Evolutionary conservation across 2,329 filamentous ascomycete genomes (phyloP).

Genomic region (Tolypocladium tundrense): DNA sequence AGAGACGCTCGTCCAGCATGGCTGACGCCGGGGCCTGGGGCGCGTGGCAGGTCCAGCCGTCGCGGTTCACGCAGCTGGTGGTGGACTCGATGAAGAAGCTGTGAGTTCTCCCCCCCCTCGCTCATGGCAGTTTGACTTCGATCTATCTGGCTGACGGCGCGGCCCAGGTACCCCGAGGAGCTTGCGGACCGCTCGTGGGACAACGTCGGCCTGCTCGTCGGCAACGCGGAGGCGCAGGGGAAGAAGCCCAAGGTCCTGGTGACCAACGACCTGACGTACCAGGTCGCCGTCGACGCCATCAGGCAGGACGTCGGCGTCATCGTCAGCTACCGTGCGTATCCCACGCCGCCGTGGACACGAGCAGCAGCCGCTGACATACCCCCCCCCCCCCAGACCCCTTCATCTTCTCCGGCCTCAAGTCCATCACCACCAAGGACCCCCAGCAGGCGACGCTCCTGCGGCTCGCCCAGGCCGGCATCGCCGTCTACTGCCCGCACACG

Average conservation of each 20-base stretch:
- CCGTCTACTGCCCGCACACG: slow-evolving; percentile 93
- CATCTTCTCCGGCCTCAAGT: slow-evolving; percentile 89
- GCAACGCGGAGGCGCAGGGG: slow-evolving; percentile 26
- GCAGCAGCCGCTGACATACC: too few relatives aligned
- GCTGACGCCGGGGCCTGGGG: slow-evolving; percentile 22
- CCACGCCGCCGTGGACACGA: too few relatives aligned
- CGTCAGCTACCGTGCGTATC: slow-evolving; percentile 61
- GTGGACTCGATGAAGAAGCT: slow-evolving; percentile 70
- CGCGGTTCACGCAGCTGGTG: slow-evolving; percentile 45
- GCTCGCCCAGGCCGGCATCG: slow-evolving; percentile 77
- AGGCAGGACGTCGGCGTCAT: slow-evolving; percentile 64
- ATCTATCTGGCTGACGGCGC: neutral
- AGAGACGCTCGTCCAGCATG: slow-evolving; percentile 10
- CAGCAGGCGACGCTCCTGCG: slow-evolving; percentile 80
- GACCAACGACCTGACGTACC: slow-evolving; percentile 82
- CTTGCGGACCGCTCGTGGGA: slow-evolving; percentile 88
- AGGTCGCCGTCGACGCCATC: slow-evolving; percentile 86
- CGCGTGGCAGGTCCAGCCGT: slow-evolving; percentile 27
- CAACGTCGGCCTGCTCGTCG: slow-evolving; percentile 77
- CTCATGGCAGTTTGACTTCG: neutral
- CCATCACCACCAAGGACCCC: slow-evolving; percentile 70
- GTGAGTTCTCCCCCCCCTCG: slow-evolving; percentile 34
- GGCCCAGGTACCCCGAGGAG: slow-evolving; percentile 69
- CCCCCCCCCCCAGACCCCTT: slow-evolving; percentile 60
- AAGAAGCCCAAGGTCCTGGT: slow-evolving; percentile 34